Percentiles rank a stretch among this genome's conserved stretches.
Conservation (phyloP, 768 basidiomycete species). For the Lactifluus pinguis region DNA sequence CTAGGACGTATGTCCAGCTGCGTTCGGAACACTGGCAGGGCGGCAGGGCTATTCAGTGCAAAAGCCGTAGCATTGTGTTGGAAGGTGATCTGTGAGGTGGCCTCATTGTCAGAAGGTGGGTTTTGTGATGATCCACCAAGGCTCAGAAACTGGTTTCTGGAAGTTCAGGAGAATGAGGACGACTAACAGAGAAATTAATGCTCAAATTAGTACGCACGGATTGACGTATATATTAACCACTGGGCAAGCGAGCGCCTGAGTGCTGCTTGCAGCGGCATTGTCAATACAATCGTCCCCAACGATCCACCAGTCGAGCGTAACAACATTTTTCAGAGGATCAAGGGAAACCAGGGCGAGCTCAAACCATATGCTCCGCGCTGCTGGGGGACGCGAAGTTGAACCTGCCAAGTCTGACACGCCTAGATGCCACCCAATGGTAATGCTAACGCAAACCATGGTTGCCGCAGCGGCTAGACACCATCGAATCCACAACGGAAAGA, state of each 20-base stretch:
- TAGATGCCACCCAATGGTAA: background rate
- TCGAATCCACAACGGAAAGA: background rate
- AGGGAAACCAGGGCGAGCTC: background rate
- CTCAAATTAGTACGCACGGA: background rate
- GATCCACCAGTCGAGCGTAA: constrained; percentile 7
- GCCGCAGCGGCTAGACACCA: background rate
- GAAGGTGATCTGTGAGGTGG: background rate
- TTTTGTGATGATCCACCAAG: background rate
- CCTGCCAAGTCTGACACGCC: background rate
- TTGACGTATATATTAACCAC: constrained; percentile 8
- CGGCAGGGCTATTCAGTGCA: background rate
- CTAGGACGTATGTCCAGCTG: background rate
- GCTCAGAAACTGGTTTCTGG: background rate
- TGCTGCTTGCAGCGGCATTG: background rate
- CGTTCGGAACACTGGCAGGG: background rate
- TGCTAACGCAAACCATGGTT: background rate
- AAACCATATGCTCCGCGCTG: background rate
- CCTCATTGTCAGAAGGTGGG: background rate
- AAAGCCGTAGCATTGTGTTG: constrained; percentile 1
- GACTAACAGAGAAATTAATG: background rate
- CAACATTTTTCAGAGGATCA: background rate
- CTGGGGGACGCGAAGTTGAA: constrained; percentile 1
- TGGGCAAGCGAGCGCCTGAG: background rate
- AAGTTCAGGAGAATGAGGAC: background rate
- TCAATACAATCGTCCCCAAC: background rate